A percentile compares a stretch with the other conserved stretches of the same genome.
These are phyloP conservation scores for Aspergillus sp. DNA, from an alignment of 2,329 filamentous ascomycete species.

Conservation along the genomic window DNA sequence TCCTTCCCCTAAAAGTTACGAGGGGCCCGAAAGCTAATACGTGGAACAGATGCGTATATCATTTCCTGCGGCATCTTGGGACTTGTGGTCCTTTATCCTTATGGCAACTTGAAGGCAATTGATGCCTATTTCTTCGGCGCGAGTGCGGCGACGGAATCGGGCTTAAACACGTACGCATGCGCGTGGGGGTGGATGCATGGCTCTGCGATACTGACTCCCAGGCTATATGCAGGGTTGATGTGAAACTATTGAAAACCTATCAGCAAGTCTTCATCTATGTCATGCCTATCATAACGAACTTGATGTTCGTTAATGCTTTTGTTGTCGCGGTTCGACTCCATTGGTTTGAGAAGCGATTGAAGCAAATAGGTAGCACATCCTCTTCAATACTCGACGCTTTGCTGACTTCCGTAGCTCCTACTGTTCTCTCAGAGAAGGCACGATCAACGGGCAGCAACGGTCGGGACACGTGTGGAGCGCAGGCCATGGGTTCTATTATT, in stretches of 20 bases:
- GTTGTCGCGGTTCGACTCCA: constrained; percentile 49
- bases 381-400: background rate
- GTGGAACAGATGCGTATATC: constrained; percentile 40
- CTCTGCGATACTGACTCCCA: background rate
- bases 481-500: background rate
- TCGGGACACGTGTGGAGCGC: background rate
- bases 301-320: constrained; percentile 51
- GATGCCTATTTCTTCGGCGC: constrained; percentile 53
- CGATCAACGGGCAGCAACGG: background rate
- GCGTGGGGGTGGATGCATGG: background rate
- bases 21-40: background rate
- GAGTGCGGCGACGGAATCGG: constrained; percentile 52
- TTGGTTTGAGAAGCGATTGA: constrained; percentile 51
- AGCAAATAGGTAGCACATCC: constrained; percentile 29
- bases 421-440: background rate
- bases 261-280: constrained; percentile 55
- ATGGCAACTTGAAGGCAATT: constrained; percentile 42
- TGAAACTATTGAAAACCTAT: constrained; percentile 50
- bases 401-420: background rate
- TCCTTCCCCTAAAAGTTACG: background rate
- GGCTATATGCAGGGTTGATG: constrained; percentile 42
- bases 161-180: constrained; percentile 47
- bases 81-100: constrained; percentile 37
- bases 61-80: constrained; percentile 35
- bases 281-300: constrained; percentile 49